A percentile compares a stretch with the other conserved stretches of the same genome.
Conservation (phyloP, 2,329 filamentous ascomycete species). For the Pestalotiopsis sp. region DNA sequence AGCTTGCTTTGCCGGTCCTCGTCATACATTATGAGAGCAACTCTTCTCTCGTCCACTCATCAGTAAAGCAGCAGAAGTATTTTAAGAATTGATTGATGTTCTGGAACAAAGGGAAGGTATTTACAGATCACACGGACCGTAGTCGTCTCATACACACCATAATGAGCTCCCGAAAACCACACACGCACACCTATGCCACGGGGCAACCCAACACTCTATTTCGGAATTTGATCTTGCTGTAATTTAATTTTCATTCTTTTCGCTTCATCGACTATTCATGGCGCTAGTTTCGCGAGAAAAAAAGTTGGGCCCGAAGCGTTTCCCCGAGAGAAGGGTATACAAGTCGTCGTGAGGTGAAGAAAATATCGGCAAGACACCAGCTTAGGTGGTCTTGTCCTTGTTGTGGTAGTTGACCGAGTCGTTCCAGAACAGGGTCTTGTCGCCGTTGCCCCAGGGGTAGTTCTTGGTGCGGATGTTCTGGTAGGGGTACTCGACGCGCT, state of each 20-base stretch:
- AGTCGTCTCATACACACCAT: not conserved
- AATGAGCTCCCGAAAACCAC: not conserved
- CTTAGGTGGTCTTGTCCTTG: slow-evolving; percentile 71
- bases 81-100: slow-evolving; percentile 8
- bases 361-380: not conserved
- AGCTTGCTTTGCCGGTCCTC: too few species aligned
- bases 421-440: slow-evolving; percentile 95
- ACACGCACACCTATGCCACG: not conserved
- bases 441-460: slow-evolving; percentile 92
- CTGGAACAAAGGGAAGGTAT: slow-evolving; percentile 14
- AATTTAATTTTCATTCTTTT: not conserved
- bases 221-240: not conserved
- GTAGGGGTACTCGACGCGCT: slow-evolving; percentile 92
- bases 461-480: slow-evolving; percentile 98
- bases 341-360: not conserved
- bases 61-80: not conserved
- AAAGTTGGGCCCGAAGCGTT: too few species aligned
- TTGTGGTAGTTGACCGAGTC: slow-evolving; percentile 95
- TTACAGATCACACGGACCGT: slow-evolving; percentile 14
- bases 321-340: too few species aligned
- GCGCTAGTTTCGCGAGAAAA: not conserved
- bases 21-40: too few species aligned
- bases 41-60: not conserved
- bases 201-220: slow-evolving; percentile 13
- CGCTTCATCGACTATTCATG: not conserved